A percentile compares a stretch with the other conserved stretches of the same genome.
phyloP scores from a whole-genome alignment of 1,139 yeast genomes.

The Komagataea norvegica region DNA sequence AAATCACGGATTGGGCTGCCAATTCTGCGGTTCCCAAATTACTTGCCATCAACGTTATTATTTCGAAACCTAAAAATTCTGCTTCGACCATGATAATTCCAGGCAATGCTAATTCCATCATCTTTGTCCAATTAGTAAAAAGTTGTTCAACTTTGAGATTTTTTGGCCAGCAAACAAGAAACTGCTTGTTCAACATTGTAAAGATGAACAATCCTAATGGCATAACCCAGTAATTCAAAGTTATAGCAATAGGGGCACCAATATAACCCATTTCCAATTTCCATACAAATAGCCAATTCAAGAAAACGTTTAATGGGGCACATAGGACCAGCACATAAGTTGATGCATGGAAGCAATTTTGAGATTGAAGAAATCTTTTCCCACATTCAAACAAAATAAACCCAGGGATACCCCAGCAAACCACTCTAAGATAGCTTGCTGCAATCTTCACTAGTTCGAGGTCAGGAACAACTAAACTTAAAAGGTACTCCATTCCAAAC shows the following conservation, averaged over 20 bases:
- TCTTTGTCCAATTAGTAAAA: slow-evolving; percentile 33
- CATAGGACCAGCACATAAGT: slow-evolving; percentile 34
- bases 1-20: slow-evolving; percentile 40
- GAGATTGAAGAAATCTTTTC: slow-evolving; percentile 38
- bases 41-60: slow-evolving; percentile 37
- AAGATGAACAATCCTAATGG: slow-evolving; percentile 28
- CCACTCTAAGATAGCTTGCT: slow-evolving; percentile 31
- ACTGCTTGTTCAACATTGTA: slow-evolving; percentile 26
- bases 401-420: slow-evolving; percentile 37
- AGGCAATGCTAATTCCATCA: slow-evolving; percentile 36
- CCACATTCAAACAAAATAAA: slow-evolving; percentile 39
- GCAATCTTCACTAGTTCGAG: slow-evolving; percentile 26
- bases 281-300: slow-evolving; percentile 33
- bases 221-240: slow-evolving; percentile 36
- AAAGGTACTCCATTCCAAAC: slow-evolving; percentile 13
- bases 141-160: slow-evolving; percentile 18
- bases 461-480: slow-evolving; percentile 22
- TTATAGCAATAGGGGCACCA: slow-evolving; percentile 39
- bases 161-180: slow-evolving; percentile 33
- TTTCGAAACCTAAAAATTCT: slow-evolving; percentile 40
- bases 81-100: slow-evolving; percentile 42
- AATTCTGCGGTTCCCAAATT: slow-evolving; percentile 37
- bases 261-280: slow-evolving; percentile 29
- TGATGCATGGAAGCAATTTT: slow-evolving; percentile 38
- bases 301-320: slow-evolving; percentile 34